Evolutionary conservation across 1,284 basidiomycete species (phyloP).

Genomic region (Sporisorium sorghi): DNA sequence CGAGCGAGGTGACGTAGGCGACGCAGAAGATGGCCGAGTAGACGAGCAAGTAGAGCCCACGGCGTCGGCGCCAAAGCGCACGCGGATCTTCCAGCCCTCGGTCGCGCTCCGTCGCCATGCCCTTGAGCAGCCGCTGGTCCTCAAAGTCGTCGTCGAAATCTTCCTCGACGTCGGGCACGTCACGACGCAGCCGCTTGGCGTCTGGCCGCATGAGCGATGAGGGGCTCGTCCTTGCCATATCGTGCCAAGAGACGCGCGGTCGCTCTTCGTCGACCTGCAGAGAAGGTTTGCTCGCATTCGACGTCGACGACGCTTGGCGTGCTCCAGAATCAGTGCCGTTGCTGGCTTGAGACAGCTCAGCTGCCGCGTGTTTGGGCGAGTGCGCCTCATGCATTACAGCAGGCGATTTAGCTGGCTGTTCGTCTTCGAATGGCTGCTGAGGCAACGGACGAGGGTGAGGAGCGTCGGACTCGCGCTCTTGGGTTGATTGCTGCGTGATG

Average conservation of each 20-base stretch:
- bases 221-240: constrained; percentile 9
- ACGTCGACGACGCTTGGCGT: neutral
- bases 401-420: neutral
- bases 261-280: constrained; percentile 12
- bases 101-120: constrained; percentile 16
- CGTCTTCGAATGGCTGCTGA: neutral
- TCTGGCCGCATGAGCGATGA: constrained; percentile 8
- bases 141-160: constrained; percentile 20
- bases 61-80: constrained; percentile 33
- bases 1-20: constrained; percentile 76
- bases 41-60: constrained; percentile 49
- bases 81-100: constrained; percentile 24
- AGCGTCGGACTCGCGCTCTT: neutral
- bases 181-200: constrained; percentile 17
- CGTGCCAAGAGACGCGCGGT: constrained; percentile 42
- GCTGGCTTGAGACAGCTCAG: neutral
- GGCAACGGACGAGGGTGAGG: neutral
- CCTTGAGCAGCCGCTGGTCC: constrained; percentile 26
- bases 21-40: constrained; percentile 74
- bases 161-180: constrained; percentile 3
- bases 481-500: neutral
- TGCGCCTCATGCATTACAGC: neutral
- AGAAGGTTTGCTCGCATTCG: neutral
- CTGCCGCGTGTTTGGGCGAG: neutral
- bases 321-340: neutral